A percentile compares a stretch with the other conserved stretches of the same genome.
phyloP scores from a whole-genome alignment of 2,329 filamentous ascomycete genomes.

The Aspergillus pseudonomiae region DNA sequence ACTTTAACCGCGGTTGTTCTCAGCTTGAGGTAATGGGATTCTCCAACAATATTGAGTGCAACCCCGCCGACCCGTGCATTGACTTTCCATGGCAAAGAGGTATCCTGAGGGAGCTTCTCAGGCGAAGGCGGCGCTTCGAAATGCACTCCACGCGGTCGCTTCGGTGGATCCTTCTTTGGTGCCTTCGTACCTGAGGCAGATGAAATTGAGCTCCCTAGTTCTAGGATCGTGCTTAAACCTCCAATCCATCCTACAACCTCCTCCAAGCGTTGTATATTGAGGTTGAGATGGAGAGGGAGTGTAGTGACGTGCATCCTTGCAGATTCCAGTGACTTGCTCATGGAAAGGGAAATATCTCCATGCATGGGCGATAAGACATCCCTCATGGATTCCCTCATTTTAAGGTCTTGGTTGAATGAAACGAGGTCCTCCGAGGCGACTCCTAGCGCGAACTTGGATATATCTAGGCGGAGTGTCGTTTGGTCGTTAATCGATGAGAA shows the following conservation, averaged over 20 bases:
- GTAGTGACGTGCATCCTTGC: slow-evolving; percentile 67
- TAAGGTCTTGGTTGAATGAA: slow-evolving; percentile 53
- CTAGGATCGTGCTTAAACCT: slow-evolving; percentile 86
- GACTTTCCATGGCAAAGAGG: slow-evolving; percentile 58
- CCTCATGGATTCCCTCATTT: slow-evolving; percentile 50
- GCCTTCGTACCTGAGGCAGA: slow-evolving; percentile 64
- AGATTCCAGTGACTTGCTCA: slow-evolving; percentile 34
- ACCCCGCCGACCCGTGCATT: slow-evolving; percentile 78
- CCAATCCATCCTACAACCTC: slow-evolving; percentile 88
- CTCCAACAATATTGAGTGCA: slow-evolving; percentile 74
- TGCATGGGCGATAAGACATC: slow-evolving; percentile 42
- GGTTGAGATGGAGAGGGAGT: slow-evolving; percentile 71
- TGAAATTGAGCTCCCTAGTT: slow-evolving; percentile 81
- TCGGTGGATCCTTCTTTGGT: slow-evolving; percentile 33
- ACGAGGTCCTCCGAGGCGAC: slow-evolving; percentile 55
- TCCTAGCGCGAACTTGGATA: slow-evolving; percentile 51
- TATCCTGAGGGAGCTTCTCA: slow-evolving; percentile 18
- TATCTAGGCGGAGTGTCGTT: slow-evolving; percentile 32
- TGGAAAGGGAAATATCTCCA: slow-evolving; percentile 43
- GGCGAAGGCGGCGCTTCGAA: slow-evolving; percentile 55
- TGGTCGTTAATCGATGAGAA: slow-evolving; percentile 23
- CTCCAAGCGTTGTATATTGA: slow-evolving; percentile 81
- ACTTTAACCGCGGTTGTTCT: slow-evolving; percentile 82
- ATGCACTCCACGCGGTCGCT: slow-evolving; percentile 55
- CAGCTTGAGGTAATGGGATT: slow-evolving; percentile 72